phyloP scores from a whole-genome alignment of 495 filamentous ascomycete species.

The Lophiotrema nucula region DNA sequence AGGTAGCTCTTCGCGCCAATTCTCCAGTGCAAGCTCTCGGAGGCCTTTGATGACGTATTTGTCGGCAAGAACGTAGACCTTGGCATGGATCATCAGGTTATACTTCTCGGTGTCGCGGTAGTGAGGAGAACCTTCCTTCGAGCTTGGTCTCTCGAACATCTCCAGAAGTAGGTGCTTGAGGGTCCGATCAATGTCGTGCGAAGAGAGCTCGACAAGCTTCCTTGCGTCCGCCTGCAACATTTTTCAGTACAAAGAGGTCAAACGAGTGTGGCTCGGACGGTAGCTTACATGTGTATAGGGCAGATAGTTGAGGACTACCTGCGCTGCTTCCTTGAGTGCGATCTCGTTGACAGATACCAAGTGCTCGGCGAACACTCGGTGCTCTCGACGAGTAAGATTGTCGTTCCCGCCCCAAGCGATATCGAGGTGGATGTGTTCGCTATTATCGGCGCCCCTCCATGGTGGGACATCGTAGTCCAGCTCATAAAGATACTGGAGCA shows the following conservation, averaged over 20 bases:
- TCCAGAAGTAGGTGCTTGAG: background rate
- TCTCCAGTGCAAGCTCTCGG: constrained; percentile 40
- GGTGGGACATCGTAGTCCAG: background rate
- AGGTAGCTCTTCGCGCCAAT: constrained; percentile 42
- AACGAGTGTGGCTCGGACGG: no score
- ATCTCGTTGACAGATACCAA: background rate
- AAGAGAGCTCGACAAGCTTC: background rate
- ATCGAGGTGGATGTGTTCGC: background rate
- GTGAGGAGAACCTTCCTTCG: background rate
- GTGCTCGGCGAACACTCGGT: background rate
- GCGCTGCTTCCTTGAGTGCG: background rate
- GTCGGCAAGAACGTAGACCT: constrained; percentile 48
- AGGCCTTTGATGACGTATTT: constrained; percentile 45
- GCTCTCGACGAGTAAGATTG: no score
- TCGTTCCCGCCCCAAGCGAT: background rate
- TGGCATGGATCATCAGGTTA: constrained; percentile 29
- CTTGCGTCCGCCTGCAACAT: background rate
- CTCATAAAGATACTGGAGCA: constrained; percentile 6
- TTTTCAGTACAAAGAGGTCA: no score
- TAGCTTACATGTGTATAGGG: no score
- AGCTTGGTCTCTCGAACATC: background rate
- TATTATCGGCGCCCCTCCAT: background rate
- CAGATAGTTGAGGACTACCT: background rate
- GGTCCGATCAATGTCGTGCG: background rate
- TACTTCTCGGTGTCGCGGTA: background rate